Percentiles rank a stretch among this genome's conserved stretches.
Evolutionary conservation across 202 grass and related monocot genomes (phyloP).

Genomic region (Musa balbisiana): DNA sequence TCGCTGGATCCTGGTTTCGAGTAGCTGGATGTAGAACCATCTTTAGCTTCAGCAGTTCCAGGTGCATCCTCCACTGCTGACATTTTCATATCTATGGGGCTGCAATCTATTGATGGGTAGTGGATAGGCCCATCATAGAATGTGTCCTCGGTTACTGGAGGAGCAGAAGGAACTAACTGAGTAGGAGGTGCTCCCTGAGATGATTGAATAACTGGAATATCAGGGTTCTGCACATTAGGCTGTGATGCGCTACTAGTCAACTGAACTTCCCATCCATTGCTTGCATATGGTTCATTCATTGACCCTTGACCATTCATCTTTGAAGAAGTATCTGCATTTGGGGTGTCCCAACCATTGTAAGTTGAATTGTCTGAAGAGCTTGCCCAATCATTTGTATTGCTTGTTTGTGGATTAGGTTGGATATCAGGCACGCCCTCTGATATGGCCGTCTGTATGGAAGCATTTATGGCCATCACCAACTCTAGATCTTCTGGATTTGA

Average conservation of each 20-base stretch:
- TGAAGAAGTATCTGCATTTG: slow-evolving; percentile 24
- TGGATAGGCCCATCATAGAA: slow-evolving; percentile 57
- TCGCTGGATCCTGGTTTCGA: slow-evolving; percentile 24
- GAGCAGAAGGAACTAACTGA: slow-evolving; percentile 54
- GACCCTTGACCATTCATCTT: slow-evolving; percentile 31
- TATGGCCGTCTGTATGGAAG: slow-evolving; percentile 82
- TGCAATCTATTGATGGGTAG: slow-evolving; percentile 73
- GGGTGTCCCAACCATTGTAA: slow-evolving; percentile 58
- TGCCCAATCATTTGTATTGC: slow-evolving; percentile 43
- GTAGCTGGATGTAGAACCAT: slow-evolving; percentile 13
- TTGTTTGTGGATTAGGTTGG: slow-evolving; percentile 26
- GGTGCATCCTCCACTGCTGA: slow-evolving; percentile 6
- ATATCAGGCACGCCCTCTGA: slow-evolving; percentile 72
- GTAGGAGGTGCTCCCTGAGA: slow-evolving; percentile 20
- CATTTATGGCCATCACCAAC: slow-evolving; percentile 86
- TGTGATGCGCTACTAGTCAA: slow-evolving; percentile 31
- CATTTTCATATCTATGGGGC: slow-evolving; percentile 40
- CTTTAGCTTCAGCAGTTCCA: background rate
- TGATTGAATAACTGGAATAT: slow-evolving; percentile 17
- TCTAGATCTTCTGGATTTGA: slow-evolving; percentile 62
- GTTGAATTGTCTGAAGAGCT: slow-evolving; percentile 32
- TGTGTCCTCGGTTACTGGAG: slow-evolving; percentile 50
- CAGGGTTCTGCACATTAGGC: slow-evolving; percentile 22
- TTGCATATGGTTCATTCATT: slow-evolving; percentile 29
- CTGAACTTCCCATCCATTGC: slow-evolving; percentile 62